These are phyloP conservation scores for Pelargonium australe DNA, from an alignment of 441 rosid genomes.

Conservation along the genomic window DNA sequence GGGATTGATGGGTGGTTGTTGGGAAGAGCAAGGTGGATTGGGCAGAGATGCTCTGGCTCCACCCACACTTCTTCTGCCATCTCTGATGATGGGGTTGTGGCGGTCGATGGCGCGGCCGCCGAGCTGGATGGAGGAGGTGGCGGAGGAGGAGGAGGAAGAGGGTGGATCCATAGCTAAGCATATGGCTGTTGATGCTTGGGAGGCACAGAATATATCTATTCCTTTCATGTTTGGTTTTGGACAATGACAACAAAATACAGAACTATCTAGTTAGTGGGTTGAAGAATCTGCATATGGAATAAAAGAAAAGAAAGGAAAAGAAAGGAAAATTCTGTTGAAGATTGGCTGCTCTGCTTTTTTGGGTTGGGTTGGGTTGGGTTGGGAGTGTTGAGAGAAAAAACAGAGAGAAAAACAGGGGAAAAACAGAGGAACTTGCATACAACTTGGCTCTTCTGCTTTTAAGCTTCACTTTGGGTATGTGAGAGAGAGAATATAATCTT, in stretches of 20 bases:
- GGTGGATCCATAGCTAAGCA: slow-evolving; percentile 51
- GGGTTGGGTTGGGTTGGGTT: slow-evolving; percentile 4
- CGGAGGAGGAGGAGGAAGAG: slow-evolving; percentile 34
- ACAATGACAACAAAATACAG: slow-evolving; percentile 9
- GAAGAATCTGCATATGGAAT: slow-evolving; percentile 28
- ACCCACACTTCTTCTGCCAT: slow-evolving; percentile 33
- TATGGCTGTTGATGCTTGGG: slow-evolving; percentile 73
- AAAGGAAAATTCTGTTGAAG: slow-evolving; percentile 20
- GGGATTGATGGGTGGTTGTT: slow-evolving; percentile 46
- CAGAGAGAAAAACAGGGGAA: too few species aligned
- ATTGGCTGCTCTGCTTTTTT: slow-evolving; percentile 22
- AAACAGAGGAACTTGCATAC: too few species aligned
- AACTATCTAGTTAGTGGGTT: slow-evolving; percentile 20
- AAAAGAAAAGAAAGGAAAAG: slow-evolving; percentile 14
- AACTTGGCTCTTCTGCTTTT: too few species aligned
- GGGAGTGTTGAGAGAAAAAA: too few species aligned
- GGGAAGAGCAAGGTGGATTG: slow-evolving; percentile 42
- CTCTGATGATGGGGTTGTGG: slow-evolving; percentile 82
- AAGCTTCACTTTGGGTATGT: too few species aligned
- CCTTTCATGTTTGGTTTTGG: slow-evolving; percentile 31
- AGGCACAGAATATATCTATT: slow-evolving; percentile 56
- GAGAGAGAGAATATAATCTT: too few species aligned
- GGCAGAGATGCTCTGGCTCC: slow-evolving; percentile 36
- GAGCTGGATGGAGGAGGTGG: slow-evolving; percentile 34
- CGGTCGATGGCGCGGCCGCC: slow-evolving; percentile 87